Percentiles rank a stretch among this genome's conserved stretches.
Evolutionary conservation across 2,329 filamentous ascomycete species (phyloP).

Genomic region (Ophiostoma ips): DNA sequence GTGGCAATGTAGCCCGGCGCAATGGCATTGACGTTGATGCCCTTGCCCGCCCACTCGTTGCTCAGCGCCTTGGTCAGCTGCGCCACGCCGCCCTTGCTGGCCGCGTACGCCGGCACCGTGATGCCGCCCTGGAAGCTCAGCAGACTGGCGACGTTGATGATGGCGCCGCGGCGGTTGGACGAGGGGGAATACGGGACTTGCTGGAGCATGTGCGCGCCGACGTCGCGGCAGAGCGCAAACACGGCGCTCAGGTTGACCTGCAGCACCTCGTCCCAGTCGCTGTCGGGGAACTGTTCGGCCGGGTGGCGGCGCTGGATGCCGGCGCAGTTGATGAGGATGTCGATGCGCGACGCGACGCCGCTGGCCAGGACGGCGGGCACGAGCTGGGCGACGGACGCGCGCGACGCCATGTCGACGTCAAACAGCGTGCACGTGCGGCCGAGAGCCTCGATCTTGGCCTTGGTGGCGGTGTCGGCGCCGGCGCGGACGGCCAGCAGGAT

Average conservation of each 20-base stretch:
- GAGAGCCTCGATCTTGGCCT: constrained; percentile 46
- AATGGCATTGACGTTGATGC: constrained; percentile 76
- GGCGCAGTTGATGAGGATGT: constrained; percentile 75
- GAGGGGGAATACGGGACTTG: constrained; percentile 28
- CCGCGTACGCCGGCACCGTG: constrained; percentile 78
- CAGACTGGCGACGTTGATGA: constrained; percentile 77
- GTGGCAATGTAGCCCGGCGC: constrained; percentile 83
- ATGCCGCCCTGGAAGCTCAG: constrained; percentile 77
- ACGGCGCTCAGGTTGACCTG: constrained; percentile 78
- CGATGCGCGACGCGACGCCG: constrained; percentile 30
- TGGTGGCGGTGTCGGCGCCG: constrained; percentile 33
- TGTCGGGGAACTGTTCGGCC: constrained; percentile 58
- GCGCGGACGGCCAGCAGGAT: constrained; percentile 32
- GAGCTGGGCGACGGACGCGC: constrained; percentile 45
- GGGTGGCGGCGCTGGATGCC: constrained; percentile 74
- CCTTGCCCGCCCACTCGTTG: constrained; percentile 74
- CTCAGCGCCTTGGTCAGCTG: constrained; percentile 75
- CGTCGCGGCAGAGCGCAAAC: constrained; percentile 64
- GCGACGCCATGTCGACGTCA: constrained; percentile 52
- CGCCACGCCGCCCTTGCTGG: constrained; percentile 70
- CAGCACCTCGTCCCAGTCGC: constrained; percentile 66
- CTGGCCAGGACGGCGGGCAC: constrained; percentile 41
- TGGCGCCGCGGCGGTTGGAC: constrained; percentile 47
- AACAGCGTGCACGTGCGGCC: constrained; percentile 55
- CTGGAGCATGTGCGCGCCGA: constrained; percentile 63